Conservation (phyloP, 1,284 basidiomycete species). For the Melampsora occidentalis region DNA sequence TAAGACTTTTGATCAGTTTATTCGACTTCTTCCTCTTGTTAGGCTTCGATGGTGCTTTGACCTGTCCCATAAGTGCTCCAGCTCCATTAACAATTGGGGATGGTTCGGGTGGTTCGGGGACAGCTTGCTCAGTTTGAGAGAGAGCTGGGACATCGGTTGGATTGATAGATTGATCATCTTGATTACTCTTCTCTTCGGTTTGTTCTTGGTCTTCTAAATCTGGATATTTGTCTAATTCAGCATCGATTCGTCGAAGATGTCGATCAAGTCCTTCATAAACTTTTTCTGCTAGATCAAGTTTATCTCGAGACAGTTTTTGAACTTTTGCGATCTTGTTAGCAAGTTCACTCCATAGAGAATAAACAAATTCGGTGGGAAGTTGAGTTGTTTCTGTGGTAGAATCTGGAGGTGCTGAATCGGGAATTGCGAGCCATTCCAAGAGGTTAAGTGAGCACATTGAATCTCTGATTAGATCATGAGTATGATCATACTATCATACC, state of each 20-base stretch:
- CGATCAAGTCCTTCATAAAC: constrained; percentile 31
- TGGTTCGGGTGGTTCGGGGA: background rate
- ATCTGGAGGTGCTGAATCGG: constrained; percentile 4
- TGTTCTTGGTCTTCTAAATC: constrained; percentile 36
- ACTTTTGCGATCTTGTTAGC: constrained; percentile 14
- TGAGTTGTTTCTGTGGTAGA: background rate
- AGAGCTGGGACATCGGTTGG: background rate
- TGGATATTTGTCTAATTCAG: constrained; percentile 30
- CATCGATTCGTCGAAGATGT: constrained; percentile 31
- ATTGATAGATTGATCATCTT: background rate
- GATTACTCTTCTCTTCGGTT: background rate
- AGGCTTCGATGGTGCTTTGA: background rate
- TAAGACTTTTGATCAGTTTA: background rate
- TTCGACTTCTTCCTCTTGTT: constrained; percentile 6
- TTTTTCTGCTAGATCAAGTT: constrained; percentile 32
- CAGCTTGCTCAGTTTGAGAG: background rate
- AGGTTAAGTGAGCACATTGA: constrained; percentile 7
- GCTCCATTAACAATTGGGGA: background rate
- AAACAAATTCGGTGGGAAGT: background rate
- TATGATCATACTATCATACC: too few species aligned
- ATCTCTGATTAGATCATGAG: too few species aligned
- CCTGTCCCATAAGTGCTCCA: background rate
- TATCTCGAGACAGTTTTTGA: constrained; percentile 26
- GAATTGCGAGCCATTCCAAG: background rate
- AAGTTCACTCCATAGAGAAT: constrained; percentile 23